phyloP scores from a whole-genome alignment of 139 green algal genomes.

The Chlamydomonas sp. region DNA sequence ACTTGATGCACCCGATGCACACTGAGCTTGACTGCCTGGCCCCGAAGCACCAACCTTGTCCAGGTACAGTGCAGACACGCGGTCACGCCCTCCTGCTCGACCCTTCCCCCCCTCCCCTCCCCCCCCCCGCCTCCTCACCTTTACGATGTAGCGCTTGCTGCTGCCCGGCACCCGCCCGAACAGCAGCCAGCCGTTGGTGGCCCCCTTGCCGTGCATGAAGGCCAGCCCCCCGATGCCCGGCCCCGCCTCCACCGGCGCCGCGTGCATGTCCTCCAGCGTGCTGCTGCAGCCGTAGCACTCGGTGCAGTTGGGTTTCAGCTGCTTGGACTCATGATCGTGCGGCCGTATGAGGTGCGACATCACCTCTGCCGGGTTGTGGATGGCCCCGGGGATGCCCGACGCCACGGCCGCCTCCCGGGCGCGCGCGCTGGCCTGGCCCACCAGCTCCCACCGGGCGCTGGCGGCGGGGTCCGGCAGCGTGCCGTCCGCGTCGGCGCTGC shows the following conservation, averaged over 20 bases:
- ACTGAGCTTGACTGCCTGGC: too few relatives aligned
- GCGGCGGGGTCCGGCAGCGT: too few relatives aligned
- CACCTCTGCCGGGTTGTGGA: background rate
- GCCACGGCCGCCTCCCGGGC: background rate
- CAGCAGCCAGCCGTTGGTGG: conserved; percentile 42
- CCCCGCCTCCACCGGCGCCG: background rate
- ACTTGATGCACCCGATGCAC: too few relatives aligned
- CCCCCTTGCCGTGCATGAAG: conserved; percentile 42
- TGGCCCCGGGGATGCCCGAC: conserved; percentile 18
- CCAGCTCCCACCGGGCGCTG: too few relatives aligned
- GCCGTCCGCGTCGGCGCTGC: too few relatives aligned
- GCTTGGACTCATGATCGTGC: conserved; percentile 23
- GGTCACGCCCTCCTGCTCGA: too few relatives aligned
- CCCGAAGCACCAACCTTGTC: too few relatives aligned
- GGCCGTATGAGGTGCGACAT: background rate
- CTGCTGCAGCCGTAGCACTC: conserved; percentile 16
- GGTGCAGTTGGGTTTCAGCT: conserved; percentile 19
- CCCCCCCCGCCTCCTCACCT: background rate
- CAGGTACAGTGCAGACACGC: too few relatives aligned
- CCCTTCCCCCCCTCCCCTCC: too few relatives aligned
- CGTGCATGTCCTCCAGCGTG: conserved; percentile 23
- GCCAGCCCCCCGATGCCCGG: conserved; percentile 6
- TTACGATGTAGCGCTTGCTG: conserved; percentile 35
- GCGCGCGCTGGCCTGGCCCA: background rate
- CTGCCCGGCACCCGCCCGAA: conserved; percentile 3